A percentile compares a stretch with the other conserved stretches of the same genome.
Evolutionary conservation across 2,329 filamentous ascomycete species (phyloP).

Genomic region (Fusarium multiceps): DNA sequence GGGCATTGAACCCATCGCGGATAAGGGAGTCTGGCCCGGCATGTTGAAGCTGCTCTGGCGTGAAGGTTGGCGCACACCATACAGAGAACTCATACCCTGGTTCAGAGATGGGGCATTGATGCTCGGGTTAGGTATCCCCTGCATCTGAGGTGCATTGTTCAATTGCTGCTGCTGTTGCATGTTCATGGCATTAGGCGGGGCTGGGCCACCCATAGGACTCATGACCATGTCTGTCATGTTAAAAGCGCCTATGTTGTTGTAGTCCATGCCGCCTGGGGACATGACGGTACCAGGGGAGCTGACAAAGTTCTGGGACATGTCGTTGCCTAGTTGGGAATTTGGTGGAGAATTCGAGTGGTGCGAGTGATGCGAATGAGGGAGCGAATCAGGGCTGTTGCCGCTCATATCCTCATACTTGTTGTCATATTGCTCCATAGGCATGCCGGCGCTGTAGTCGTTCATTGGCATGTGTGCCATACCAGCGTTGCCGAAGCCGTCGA

Average conservation of each 20-base stretch:
- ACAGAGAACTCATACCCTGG: slow-evolving; percentile 47
- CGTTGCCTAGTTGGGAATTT: slow-evolving; percentile 43
- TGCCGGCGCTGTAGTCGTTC: slow-evolving; percentile 63
- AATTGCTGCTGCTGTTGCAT: slow-evolving; percentile 46
- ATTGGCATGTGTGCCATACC: slow-evolving; percentile 66
- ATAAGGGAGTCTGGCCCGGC: slow-evolving; percentile 45
- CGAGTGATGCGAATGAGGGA: slow-evolving; percentile 44
- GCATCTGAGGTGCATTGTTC: slow-evolving; percentile 49
- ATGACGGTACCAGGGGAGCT: slow-evolving; percentile 63
- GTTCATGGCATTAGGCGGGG: slow-evolving; percentile 37
- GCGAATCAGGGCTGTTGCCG: slow-evolving; percentile 49
- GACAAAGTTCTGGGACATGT: slow-evolving; percentile 63
- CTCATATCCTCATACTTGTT: slow-evolving; percentile 54
- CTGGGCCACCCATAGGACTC: slow-evolving; percentile 56
- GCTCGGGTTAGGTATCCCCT: slow-evolving; percentile 44
- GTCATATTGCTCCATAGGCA: slow-evolving; percentile 57
- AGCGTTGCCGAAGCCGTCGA: slow-evolving; percentile 73
- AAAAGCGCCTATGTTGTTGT: slow-evolving; percentile 58
- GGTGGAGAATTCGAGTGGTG: slow-evolving; percentile 49
- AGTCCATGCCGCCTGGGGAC: slow-evolving; percentile 62
- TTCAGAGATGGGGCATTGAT: slow-evolving; percentile 41
- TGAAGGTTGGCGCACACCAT: slow-evolving; percentile 44
- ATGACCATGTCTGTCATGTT: slow-evolving; percentile 65
- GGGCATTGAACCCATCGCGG: slow-evolving; percentile 47
- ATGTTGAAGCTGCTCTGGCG: slow-evolving; percentile 51